Evolutionary conservation across 1,139 yeast species (phyloP).

Genomic region (Williopsis jadinii): DNA sequence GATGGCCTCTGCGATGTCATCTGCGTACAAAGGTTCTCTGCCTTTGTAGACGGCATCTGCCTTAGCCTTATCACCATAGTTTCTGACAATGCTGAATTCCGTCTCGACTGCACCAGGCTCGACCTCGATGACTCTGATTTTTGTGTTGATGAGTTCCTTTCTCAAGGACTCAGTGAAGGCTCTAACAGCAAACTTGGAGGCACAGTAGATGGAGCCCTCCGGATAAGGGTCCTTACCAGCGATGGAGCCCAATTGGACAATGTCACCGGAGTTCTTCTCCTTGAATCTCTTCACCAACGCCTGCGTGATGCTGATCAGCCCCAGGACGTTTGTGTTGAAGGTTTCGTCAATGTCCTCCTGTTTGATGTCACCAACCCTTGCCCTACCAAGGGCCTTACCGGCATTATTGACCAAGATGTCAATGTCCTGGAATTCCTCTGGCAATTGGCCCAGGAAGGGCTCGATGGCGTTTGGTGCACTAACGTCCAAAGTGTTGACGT

Average conservation of each 20-base stretch:
- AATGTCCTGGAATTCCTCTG: constrained; percentile 47
- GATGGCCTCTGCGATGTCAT: constrained; percentile 77
- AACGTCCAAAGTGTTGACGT: constrained; percentile 54
- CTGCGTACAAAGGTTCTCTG: constrained; percentile 65
- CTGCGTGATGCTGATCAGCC: constrained; percentile 65
- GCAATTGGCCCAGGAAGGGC: constrained; percentile 43
- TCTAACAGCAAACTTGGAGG: constrained; percentile 78
- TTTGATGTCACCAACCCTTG: constrained; percentile 50
- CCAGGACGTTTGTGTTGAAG: constrained; percentile 69
- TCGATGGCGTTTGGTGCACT: constrained; percentile 42
- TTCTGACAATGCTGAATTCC: constrained; percentile 73
- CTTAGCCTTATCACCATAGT: constrained; percentile 58
- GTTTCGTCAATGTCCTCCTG: constrained; percentile 52
- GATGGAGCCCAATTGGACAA: constrained; percentile 77
- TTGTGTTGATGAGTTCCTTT: constrained; percentile 68
- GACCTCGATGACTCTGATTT: constrained; percentile 71
- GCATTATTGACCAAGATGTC: constrained; percentile 77
- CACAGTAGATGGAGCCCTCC: constrained; percentile 81
- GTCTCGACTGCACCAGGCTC: constrained; percentile 91
- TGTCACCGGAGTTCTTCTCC: constrained; percentile 54
- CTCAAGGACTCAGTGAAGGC: constrained; percentile 72
- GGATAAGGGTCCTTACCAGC: constrained; percentile 89
- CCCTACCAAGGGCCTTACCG: constrained; percentile 71
- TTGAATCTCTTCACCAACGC: constrained; percentile 56
- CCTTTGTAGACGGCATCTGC: constrained; percentile 73